These are phyloP conservation scores for Cladosporium sp. DNA, from an alignment of 2,329 filamentous ascomycete species.

Conservation along the genomic window DNA sequence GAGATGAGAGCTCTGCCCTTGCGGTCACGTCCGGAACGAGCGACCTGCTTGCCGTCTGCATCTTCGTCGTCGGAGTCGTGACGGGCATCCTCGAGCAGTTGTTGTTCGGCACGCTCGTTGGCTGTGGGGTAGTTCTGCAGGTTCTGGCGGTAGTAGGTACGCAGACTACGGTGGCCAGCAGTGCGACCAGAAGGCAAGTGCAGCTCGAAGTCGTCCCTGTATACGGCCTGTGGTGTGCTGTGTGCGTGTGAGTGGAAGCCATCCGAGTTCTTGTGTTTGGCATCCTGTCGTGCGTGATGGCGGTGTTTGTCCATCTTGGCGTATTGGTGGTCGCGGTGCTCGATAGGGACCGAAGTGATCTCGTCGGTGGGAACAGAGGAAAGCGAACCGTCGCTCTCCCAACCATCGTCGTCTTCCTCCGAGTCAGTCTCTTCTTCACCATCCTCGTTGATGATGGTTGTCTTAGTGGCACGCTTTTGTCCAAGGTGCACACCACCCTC, in stretches of 20 bases:
- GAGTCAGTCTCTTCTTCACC: conserved; percentile 50
- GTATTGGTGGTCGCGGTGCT: conserved; percentile 66
- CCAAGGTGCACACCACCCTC: conserved; percentile 65
- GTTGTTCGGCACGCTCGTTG: conserved; percentile 68
- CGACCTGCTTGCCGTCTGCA: conserved; percentile 34
- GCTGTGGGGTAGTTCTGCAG: conserved; percentile 75
- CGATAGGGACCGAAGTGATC: conserved; percentile 72
- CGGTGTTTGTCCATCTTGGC: conserved; percentile 66
- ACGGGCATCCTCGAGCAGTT: conserved; percentile 52
- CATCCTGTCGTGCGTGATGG: conserved; percentile 68
- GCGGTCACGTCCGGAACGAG: conserved; percentile 23
- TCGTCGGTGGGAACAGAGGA: conserved; percentile 86
- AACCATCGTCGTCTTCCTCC: conserved; percentile 65
- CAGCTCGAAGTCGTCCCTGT: conserved; percentile 89
- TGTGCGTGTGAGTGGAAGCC: conserved; percentile 81
- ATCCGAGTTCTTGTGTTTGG: conserved; percentile 69
- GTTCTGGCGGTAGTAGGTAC: conserved; percentile 90
- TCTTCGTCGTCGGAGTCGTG: conserved; percentile 46
- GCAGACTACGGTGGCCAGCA: conserved; percentile 83
- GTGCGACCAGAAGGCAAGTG: conserved; percentile 86
- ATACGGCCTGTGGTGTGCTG: conserved; percentile 67
- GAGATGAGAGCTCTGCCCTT: conserved; percentile 47
- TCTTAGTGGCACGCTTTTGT: conserved; percentile 51
- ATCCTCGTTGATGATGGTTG: conserved; percentile 42
- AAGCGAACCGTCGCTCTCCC: conserved; percentile 86